phyloP scores from a whole-genome alignment of 768 basidiomycete species.

The Lactarius quietus region DNA sequence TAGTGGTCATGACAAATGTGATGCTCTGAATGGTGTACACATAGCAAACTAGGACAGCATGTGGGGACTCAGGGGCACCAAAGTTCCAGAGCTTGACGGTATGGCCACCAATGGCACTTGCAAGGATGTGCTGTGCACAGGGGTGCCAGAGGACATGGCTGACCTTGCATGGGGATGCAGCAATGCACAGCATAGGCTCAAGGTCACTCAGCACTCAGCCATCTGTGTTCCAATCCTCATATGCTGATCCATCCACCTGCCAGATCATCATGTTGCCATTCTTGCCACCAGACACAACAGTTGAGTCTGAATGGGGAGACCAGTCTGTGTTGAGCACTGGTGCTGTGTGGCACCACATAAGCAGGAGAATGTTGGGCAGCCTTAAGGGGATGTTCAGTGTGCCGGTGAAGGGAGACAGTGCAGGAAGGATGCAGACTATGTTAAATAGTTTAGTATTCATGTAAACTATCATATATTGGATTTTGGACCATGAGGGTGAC shows the following conservation, averaged over 20 bases:
- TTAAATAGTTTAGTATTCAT: no score
- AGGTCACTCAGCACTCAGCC: constrained; percentile 80
- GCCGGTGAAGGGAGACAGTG: constrained; percentile 67
- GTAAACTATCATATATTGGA: no score
- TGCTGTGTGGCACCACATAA: constrained; percentile 82
- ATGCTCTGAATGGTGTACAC: constrained; percentile 85
- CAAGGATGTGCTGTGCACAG: constrained; percentile 81
- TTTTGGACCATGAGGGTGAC: no score
- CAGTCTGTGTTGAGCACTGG: constrained; percentile 93
- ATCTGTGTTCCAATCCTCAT: constrained; percentile 85
- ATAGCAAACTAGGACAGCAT: constrained; percentile 65
- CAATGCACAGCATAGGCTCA: constrained; percentile 75
- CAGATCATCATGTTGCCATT: constrained; percentile 93
- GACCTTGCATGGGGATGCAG: constrained; percentile 80
- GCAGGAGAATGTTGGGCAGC: constrained; percentile 87
- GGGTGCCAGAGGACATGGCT: constrained; percentile 96
- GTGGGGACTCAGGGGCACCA: constrained; percentile 62
- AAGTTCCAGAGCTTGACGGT: constrained; percentile 91
- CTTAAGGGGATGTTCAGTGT: constrained; percentile 62
- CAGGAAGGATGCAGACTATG: constrained; percentile 87
- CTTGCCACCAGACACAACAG: constrained; percentile 90
- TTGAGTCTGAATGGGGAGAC: constrained; percentile 89
- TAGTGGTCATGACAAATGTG: no score
- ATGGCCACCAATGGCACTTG: constrained; percentile 80
- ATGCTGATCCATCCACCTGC: constrained; percentile 64